Evolutionary conservation across 352 stramenopile species (phyloP).

Genomic region (Phytopythium delawarense): DNA sequence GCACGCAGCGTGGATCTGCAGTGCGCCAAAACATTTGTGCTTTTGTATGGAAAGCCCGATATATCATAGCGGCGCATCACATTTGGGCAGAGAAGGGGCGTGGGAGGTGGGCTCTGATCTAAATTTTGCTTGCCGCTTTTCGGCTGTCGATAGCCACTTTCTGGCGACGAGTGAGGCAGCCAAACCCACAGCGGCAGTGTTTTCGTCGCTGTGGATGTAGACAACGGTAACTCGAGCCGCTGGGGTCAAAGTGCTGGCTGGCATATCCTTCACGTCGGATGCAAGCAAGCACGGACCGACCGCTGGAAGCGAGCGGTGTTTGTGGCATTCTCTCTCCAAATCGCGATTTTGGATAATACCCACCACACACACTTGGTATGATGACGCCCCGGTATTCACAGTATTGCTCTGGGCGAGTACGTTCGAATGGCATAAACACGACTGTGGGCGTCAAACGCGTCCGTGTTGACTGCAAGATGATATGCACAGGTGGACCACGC

Average conservation of each 20-base stretch:
- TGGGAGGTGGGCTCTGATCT: neutral
- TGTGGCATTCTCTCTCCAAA: neutral
- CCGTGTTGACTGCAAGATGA: neutral
- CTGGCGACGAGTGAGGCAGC: neutral
- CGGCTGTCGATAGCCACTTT: too few species aligned
- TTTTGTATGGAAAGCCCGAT: neutral
- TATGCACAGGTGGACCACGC: neutral
- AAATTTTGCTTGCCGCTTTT: neutral
- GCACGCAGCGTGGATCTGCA: neutral
- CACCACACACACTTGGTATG: neutral
- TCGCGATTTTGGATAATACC: neutral
- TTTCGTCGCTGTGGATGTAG: neutral
- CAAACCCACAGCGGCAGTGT: neutral
- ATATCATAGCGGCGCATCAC: slow-evolving; percentile 6
- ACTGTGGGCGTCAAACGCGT: neutral
- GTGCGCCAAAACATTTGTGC: neutral
- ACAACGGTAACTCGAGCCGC: neutral
- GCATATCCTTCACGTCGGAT: neutral
- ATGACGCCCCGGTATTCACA: neutral
- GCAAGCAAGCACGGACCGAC: neutral
- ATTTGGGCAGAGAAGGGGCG: neutral
- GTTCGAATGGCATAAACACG: neutral
- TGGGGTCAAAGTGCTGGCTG: neutral
- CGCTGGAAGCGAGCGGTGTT: neutral
- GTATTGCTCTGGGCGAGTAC: neutral